Evolutionary conservation across 495 filamentous ascomycete species (phyloP), one percentile per base, ranked within the genome.

Genomic region (Tirmania nivea): DNA sequence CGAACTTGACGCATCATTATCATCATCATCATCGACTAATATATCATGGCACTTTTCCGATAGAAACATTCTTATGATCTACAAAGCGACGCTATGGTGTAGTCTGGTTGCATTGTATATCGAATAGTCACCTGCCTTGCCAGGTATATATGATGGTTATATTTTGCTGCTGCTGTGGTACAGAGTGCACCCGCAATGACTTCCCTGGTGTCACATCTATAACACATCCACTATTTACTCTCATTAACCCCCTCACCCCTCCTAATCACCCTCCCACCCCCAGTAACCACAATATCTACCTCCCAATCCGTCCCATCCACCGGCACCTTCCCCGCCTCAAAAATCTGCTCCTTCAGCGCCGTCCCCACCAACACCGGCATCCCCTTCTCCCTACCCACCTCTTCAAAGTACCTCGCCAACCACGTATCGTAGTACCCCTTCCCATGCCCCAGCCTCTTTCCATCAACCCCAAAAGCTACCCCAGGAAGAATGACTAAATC

Each of bases 371-470:
- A 65, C 60, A 65, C 63, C 57, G 79, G 82, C 78, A 82, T 80
- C 53, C 52, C 54, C 52, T 49, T 56, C 54, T 69, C 70, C 52
- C 69, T 55, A 47, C 66, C 62, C 61, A 65, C 56, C 58, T 67
- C 61, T 55, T 66, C 67, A 54, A 65, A 69, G 68, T 87, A 92
- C 60, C 78, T 76, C 55, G 79, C 72, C 64, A 97, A 67, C 66
- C 92, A 97, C 69, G 77, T 79, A 68, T 97, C 90, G 75, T 96
- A 97, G 68, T 87, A 97, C 48, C 92, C 90, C 71, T 84, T 94
- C 52, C 90, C 90, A 71, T 97, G 92, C 9, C 90, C 90, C 10
- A 95, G 71, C 63, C 90, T 73, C 57, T 79, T 74, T 53, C 89
- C 77, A 35, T 71, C 73, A 11, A 69, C 62, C 66, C 94, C 89